Base-by-base conservation (phyloP, 306 rosid genomes). In the Acmispon strigosus region DNA sequence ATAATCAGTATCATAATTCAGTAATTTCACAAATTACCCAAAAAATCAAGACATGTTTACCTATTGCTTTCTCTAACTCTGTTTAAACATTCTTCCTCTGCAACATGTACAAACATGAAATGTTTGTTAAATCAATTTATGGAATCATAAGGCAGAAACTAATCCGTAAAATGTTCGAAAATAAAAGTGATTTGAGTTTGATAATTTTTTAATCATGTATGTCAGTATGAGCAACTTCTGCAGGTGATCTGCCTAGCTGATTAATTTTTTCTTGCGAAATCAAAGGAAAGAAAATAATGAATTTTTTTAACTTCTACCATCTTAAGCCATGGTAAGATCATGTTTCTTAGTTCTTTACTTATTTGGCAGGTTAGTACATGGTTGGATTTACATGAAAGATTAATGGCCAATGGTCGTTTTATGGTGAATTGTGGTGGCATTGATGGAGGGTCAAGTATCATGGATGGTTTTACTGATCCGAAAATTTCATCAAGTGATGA, bases 391-490 rank as follows among this genome's bases (percentile, higher is more conserved):
- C 70, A 74, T 8, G 73, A 86, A 27, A 74, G 78, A 64, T 73
- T 94, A 85, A 87, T 91, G 88, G 83, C 87, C 2, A 51, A 77
- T 62, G 96, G 97, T 45, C 95, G 98, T 48, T 75, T 94, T 47
- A 94, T 94, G 97, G 91, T 91, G 75, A 94, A 94, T 59, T 89
- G 98, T 6, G 95, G 99, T 44, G 97, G 97, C 64, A 78, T 77
- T 63, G 83, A 69, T 73, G 93, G 66, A 50, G 82, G 71, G 66
- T 42, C 92, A 64, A 22, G 77, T 49, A 78, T 19, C 14, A 55
- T 20, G 18, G 78, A 70, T 63, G 84, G 55, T 64, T 65, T 53
- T 48, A 53, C 42, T 62, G 48, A 56, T 70, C 69, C 78, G 14
- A 64, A 49, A 61, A 68, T 8, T 57, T 75, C 67, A 62, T 78